Percentiles rank a stretch among this genome's conserved stretches.
phyloP scores from a whole-genome alignment of 23 red algal species.

The Gracilaria domingensis region DNA sequence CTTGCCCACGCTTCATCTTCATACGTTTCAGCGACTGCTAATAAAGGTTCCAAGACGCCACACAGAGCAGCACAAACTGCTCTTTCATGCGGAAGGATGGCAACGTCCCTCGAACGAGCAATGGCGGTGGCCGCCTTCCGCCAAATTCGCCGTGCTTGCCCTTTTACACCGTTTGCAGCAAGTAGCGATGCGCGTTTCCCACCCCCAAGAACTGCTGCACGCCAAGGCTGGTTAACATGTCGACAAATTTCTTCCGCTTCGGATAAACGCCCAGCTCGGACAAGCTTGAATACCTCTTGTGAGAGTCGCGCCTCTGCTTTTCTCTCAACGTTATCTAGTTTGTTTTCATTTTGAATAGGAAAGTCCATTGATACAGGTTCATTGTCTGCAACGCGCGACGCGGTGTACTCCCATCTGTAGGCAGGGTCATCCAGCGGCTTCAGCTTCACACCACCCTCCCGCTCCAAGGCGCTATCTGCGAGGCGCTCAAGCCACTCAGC shows the following conservation, averaged over 20 bases:
- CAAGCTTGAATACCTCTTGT: conserved; percentile 54
- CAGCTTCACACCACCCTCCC: conserved; percentile 42
- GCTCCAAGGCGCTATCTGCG: conserved; percentile 44
- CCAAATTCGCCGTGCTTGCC: conserved; percentile 52
- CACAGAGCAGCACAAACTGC: conserved; percentile 58
- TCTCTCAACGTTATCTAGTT: conserved; percentile 45
- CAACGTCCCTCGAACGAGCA: conserved; percentile 7
- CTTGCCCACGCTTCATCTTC: conserved; percentile 75
- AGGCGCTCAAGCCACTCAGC: conserved; percentile 61
- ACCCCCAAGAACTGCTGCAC: conserved; percentile 55
- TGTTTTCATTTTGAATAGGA: conserved; percentile 14
- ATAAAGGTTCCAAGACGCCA: conserved; percentile 59
- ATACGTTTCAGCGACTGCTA: conserved; percentile 48
- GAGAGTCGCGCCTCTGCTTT: conserved; percentile 65
- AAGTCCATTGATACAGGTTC: conserved; percentile 66
- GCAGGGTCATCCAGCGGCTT: conserved; percentile 75
- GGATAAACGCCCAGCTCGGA: conserved; percentile 50
- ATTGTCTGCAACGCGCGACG: not conserved
- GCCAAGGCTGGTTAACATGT: conserved; percentile 66
- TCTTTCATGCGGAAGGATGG: conserved; percentile 44
- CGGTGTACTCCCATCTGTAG: conserved; percentile 70
- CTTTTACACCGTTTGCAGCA: conserved; percentile 61
- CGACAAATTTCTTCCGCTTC: conserved; percentile 63
- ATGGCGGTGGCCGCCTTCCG: conserved; percentile 36
- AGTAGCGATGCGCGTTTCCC: conserved; percentile 29